Percentiles rank a stretch among this genome's conserved stretches.
These are phyloP conservation scores for Populus simonii DNA, from an alignment of 345 rosid genomes.

Conservation along the genomic window DNA sequence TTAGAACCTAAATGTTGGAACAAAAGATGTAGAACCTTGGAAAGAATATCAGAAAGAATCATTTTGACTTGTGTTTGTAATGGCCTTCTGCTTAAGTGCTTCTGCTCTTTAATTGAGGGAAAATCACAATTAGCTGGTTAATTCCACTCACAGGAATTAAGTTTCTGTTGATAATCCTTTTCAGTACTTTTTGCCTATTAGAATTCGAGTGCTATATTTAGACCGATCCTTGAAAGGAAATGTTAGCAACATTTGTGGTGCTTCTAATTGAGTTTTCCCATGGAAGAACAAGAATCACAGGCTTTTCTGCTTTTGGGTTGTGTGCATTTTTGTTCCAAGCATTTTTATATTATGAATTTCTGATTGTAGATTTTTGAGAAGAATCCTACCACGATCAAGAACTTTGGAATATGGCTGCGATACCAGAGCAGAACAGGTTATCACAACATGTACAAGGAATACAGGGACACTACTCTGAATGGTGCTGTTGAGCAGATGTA, in stretches of 20 bases:
- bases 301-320: neutral
- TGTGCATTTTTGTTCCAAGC: neutral
- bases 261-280: neutral
- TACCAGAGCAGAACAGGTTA: constrained; percentile 62
- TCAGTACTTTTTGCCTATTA: neutral
- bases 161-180: neutral
- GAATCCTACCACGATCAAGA: constrained; percentile 55
- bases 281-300: neutral
- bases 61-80: neutral
- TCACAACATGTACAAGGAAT: constrained; percentile 74
- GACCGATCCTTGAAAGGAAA: neutral
- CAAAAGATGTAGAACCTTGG: neutral
- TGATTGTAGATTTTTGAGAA: constrained; percentile 51
- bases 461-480: constrained; percentile 48
- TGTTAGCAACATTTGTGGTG: neutral
- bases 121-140: neutral
- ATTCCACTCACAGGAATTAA: too few species aligned
- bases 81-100: neutral
- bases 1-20: neutral
- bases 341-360: neutral
- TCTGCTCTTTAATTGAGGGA: neutral
- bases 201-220: neutral
- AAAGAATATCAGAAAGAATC: neutral
- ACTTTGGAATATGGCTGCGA: constrained; percentile 57
- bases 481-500: constrained; percentile 66